Percentiles rank a stretch among this genome's conserved stretches.
Evolutionary conservation across 257 asterid species (phyloP).

Genomic region (Nicotiana benthamiana): DNA sequence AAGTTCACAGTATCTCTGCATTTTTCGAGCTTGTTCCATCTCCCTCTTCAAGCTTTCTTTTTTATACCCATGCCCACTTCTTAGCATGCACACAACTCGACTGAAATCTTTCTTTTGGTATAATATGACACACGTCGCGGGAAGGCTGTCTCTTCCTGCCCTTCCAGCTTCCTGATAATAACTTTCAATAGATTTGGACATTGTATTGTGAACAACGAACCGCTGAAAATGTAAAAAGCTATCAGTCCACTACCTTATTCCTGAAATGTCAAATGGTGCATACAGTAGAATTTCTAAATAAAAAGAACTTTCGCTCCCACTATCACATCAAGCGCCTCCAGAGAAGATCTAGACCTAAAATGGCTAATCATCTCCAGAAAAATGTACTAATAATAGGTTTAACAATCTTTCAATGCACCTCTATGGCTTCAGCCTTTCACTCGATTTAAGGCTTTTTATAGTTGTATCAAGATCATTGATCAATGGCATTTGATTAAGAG

Average conservation of each 20-base stretch:
- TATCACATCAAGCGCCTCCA: not conserved
- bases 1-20: conserved; percentile 83
- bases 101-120: conserved; percentile 96
- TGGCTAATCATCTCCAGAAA: not conserved
- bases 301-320: not conserved
- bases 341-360: not conserved
- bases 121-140: conserved; percentile 63
- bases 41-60: conserved; percentile 63
- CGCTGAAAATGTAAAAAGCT: conserved; percentile 44
- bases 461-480: not conserved
- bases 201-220: conserved; percentile 82
- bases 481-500: not conserved
- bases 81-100: conserved; percentile 85
- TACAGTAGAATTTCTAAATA: not conserved
- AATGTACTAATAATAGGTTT: not conserved
- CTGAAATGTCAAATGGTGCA: not conserved
- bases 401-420: not conserved
- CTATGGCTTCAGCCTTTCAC: not conserved
- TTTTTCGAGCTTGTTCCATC: conserved; percentile 90
- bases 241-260: not conserved
- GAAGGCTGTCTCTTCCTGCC: conserved; percentile 79
- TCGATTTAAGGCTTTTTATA: not conserved
- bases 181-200: conserved; percentile 96
- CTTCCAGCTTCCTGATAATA: conserved; percentile 99
- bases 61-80: conserved; percentile 64